Base-by-base conservation (phyloP, 148 eudicot genomes). In the Mesembryanthemum crystallinum region DNA sequence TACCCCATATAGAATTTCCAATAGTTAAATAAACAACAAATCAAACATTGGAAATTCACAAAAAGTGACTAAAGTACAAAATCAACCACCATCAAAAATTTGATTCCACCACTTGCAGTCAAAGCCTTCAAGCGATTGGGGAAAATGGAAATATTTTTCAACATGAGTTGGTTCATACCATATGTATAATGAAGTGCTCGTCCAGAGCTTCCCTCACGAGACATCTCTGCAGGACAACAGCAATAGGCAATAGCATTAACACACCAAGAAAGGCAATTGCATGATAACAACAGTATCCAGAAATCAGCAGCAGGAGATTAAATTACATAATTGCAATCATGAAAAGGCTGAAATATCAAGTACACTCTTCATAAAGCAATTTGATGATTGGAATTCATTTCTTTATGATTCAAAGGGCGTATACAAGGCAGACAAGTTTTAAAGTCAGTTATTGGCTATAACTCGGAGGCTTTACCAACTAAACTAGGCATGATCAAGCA, bases 121-220 rank as follows among this genome's bases (percentile, higher is more conserved):
- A 43, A 51, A 25, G 20, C 51, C 13, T 28, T 21, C 17, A 72
- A 27, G 14, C 61, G 21, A 54, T 7, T 33, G 4, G 28, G 21
- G 23, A 79, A 61, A 37, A n/a, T 6, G 8, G 23, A 35, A 35
- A 35, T 35, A n/a, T 35, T 35, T 3, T 33, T 47, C 25, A 62
- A 47, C 27, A 77, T 0, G 8, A n/a, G 27, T 7, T 1, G 18
- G 49, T 8, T 72, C 80, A 80, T 92, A 95, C 98, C 98, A 89
- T 90, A 76, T 95, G 90, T 71, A 95, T 85, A 66, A 86, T 87
- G 78, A 95, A 77, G 85, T 95, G 97, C 83, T 95, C 98, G 76
- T 95, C 98, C 89, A 95, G 77, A 72, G 88, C 85, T 76, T 89
- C 90, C 73, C 89, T 86, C 23, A 92, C 90, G 78, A 95, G 97